phyloP scores from a whole-genome alignment of 768 basidiomycete genomes.

The Leccinellum albellum region DNA sequence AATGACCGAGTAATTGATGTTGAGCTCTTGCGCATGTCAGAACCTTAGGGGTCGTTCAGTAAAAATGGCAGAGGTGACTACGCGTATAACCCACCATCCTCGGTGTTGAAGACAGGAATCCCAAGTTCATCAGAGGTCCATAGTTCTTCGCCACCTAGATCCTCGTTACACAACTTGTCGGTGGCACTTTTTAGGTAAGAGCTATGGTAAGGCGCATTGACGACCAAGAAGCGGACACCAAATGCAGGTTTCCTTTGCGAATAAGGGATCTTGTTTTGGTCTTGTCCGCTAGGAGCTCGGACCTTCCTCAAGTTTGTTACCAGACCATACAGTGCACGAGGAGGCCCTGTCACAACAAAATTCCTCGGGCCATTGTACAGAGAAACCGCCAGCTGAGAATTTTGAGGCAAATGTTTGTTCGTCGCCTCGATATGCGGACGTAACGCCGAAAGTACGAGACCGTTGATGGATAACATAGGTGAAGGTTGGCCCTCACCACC shows the following conservation, averaged over 20 bases:
- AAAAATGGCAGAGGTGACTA: conserved; percentile 17
- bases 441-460: conserved; percentile 71
- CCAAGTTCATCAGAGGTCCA: conserved; percentile 67
- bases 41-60: conserved; percentile 47
- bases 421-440: conserved; percentile 81
- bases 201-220: conserved; percentile 96
- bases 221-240: conserved; percentile 88
- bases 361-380: conserved; percentile 89
- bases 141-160: conserved; percentile 73
- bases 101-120: conserved; percentile 90
- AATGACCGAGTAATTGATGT: conserved; percentile 81
- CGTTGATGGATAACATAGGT: conserved; percentile 91
- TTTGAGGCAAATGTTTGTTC: conserved; percentile 77
- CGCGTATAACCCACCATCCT: conserved; percentile 62
- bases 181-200: conserved; percentile 72
- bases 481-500: conserved; percentile 91
- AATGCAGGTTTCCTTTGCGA: conserved; percentile 95
- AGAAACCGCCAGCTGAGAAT: conserved; percentile 81
- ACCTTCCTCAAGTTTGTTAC: conserved; percentile 88
- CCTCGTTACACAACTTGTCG: conserved; percentile 71
- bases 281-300: conserved; percentile 79
- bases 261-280: conserved; percentile 92
- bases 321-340: conserved; percentile 89
- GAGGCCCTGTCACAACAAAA: conserved; percentile 90
- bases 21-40: conserved; percentile 70